Evolutionary conservation across 2,329 filamentous ascomycete genomes (phyloP).

Genomic region (Aaosphaeria pasadenensis): DNA sequence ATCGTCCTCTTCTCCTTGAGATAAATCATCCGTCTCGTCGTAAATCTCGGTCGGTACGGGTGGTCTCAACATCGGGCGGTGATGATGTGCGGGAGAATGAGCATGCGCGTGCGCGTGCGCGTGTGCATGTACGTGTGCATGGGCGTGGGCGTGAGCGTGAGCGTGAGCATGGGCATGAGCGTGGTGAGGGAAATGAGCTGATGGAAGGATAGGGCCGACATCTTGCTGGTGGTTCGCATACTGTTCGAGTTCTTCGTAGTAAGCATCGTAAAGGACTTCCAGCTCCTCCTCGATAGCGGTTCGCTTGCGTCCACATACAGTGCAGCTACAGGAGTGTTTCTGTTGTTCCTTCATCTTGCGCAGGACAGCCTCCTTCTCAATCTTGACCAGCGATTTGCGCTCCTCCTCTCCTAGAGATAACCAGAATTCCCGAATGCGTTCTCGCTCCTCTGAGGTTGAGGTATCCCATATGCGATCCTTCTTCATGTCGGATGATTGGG

Average conservation of each 20-base stretch:
- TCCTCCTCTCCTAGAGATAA: conserved; percentile 90
- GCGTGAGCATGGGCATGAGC: conserved; percentile 11
- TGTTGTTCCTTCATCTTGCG: conserved; percentile 99
- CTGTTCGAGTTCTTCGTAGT: conserved; percentile 96
- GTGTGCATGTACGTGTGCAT: conserved; percentile 29
- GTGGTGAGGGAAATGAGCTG: conserved; percentile 53
- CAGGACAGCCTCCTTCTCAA: conserved; percentile 96
- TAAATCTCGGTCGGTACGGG: conserved; percentile 73
- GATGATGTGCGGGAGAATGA: conserved; percentile 54
- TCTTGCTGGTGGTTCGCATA: conserved; percentile 86
- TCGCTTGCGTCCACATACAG: conserved; percentile 92
- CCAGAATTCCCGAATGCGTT: conserved; percentile 98
- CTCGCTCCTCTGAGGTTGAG: conserved; percentile 86
- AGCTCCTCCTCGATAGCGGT: conserved; percentile 97
- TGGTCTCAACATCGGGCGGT: conserved; percentile 56
- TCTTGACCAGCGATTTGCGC: conserved; percentile 91
- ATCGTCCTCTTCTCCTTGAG: conserved; percentile 54
- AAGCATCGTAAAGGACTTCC: conserved; percentile 95
- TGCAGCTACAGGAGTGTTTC: conserved; percentile 98
- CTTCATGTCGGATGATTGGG: conserved; percentile 43
- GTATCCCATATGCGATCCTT: conserved; percentile 89
- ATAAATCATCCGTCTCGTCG: conserved; percentile 54
- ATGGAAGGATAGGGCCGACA: conserved; percentile 65
- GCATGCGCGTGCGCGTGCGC: conserved; percentile 48
- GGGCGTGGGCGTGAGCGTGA: conserved; percentile 41